Conservation (phyloP, 2,329 filamentous ascomycete species). For the Monilinia aucupariae region DNA sequence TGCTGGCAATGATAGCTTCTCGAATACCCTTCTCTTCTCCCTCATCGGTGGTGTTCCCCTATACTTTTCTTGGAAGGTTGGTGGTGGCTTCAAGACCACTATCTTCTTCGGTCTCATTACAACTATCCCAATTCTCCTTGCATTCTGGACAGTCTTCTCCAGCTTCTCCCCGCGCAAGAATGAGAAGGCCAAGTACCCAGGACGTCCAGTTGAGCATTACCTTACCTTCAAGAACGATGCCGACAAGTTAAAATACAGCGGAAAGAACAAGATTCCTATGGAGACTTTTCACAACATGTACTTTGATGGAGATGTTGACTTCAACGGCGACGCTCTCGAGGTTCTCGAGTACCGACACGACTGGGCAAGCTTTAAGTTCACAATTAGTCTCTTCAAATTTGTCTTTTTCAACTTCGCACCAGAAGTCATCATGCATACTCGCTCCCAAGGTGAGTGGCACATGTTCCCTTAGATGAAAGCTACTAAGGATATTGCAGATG, state of each 20-base stretch:
- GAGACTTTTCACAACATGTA: conserved; percentile 98
- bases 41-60: conserved; percentile 66
- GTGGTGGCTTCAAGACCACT: conserved; percentile 81
- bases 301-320: conserved; percentile 89
- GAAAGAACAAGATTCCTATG: conserved; percentile 76
- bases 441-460: conserved; percentile 64
- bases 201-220: conserved; percentile 85
- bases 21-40: conserved; percentile 69
- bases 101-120: conserved; percentile 80
- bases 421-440: conserved; percentile 87
- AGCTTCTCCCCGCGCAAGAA: conserved; percentile 81
- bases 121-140: conserved; percentile 70
- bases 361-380: conserved; percentile 94
- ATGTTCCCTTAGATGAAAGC: neutral
- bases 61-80: conserved; percentile 76
- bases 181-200: conserved; percentile 83
- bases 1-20: conserved; percentile 79
- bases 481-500: conserved; percentile 54
- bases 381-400: conserved; percentile 75
- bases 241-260: conserved; percentile 62
- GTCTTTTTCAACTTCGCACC: conserved; percentile 84
- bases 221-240: conserved; percentile 67
- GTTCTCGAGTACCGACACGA: conserved; percentile 91
- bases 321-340: conserved; percentile 90
- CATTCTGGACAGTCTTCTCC: conserved; percentile 77